Evolutionary conservation across 2,329 filamentous ascomycete species (phyloP).

Genomic region (Aplosporella prunicola): DNA sequence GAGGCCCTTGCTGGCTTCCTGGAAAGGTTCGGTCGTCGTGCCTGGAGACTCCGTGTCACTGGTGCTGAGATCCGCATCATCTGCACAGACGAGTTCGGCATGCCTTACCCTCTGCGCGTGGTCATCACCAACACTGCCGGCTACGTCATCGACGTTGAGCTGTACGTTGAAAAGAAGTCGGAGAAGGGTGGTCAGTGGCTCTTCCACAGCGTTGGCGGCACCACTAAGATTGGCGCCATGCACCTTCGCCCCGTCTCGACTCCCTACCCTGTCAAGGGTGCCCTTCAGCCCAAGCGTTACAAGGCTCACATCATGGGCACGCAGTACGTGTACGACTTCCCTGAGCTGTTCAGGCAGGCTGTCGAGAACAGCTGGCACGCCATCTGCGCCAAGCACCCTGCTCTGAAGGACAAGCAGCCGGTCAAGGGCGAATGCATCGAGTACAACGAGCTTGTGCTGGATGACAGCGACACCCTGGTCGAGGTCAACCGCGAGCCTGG

Average conservation of each 20-base stretch:
- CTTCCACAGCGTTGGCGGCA: constrained; percentile 95
- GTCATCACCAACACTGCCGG: constrained; percentile 98
- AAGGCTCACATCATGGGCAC: constrained; percentile 99
- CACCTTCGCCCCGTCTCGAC: constrained; percentile 84
- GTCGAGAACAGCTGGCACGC: constrained; percentile 91
- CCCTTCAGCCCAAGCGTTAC: constrained; percentile 97
- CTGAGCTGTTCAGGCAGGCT: constrained; percentile 95
- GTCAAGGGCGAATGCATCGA: constrained; percentile 83
- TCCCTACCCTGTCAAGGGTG: constrained; percentile 96
- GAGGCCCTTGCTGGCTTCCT: constrained; percentile 89
- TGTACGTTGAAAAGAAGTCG: constrained; percentile 95
- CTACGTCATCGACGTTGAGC: constrained; percentile 93
- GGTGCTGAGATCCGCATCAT: constrained; percentile 98
- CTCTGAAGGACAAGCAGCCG: constrained; percentile 71
- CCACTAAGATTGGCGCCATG: constrained; percentile 90
- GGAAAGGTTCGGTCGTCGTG: constrained; percentile 88
- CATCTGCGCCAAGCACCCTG: constrained; percentile 62
- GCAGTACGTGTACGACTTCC: constrained; percentile 99
- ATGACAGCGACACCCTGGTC: constrained; percentile 82
- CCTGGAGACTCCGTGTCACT: constrained; percentile 92
- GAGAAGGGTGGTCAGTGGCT: constrained; percentile 92
- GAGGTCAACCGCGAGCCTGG: constrained; percentile 93
- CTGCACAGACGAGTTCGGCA: constrained; percentile 80
- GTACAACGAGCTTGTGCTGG: constrained; percentile 86
- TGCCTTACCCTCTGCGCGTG: constrained; percentile 85